Evolutionary conservation across 148 eudicot species (phyloP), one percentile per base, ranked within the genome.

Genomic region (Persicaria tinctoria): DNA sequence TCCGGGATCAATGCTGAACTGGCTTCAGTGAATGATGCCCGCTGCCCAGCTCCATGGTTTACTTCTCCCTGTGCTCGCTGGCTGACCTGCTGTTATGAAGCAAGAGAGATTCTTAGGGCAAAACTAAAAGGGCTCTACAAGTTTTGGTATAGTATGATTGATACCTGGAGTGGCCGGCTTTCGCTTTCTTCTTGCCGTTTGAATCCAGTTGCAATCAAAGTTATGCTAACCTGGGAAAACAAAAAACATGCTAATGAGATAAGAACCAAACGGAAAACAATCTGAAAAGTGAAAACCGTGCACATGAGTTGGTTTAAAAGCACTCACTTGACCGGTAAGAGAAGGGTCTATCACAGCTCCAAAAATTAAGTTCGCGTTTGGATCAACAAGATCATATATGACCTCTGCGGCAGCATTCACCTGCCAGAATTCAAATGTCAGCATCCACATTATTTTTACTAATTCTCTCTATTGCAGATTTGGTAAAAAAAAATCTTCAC

Each of bases 391-490:
- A 83, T 96, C 99, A 80, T 96, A 92, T 78, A 96, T 96, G 74
- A 96, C 96, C 82, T 96, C 99, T 46, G 99, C 99, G 64, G 99
- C 99, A 74, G 97, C 97, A 89, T 96, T 92, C 68, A 96, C 99
- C 99, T 96, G 83, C 64, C 82, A 80, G 41, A 73, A 44, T 71
- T 79, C 38, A 11, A 50, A 12, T 70, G 72, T 44, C 51, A 69
- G 72, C 16, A 6, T 9, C 32, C 44, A 27, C 9, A 7, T 60
- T 60, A 60, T 60, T 60, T 41, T 23, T 60, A 60, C 41, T 32
- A 32, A 32, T 32, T 32, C 41, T 32, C 41, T 32, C 41, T 32
- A 32, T 32, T 60, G 9, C 5, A 20, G 44, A 60, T 60, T 60
- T 8, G 14, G 32, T 57, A 3, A 57, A 23, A 23, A 23, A 23